These are phyloP conservation scores for Daldinia vernicosa DNA, from an alignment of 495 filamentous ascomycete species.

Conservation along the genomic window DNA sequence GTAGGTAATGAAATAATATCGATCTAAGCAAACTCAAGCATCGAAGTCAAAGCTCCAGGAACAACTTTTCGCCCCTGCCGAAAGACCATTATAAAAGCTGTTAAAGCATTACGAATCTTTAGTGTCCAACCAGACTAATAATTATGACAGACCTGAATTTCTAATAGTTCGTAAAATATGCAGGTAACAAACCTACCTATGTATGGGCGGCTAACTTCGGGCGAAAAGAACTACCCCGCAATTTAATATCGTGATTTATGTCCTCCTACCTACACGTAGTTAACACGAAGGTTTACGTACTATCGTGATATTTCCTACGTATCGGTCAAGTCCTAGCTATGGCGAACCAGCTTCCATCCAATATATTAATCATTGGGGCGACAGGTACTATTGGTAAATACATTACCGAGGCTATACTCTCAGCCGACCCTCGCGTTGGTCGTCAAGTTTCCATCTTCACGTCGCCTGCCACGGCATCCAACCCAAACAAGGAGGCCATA, in stretches of 20 bases:
- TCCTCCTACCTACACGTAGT: background rate
- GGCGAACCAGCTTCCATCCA: conserved; percentile 51
- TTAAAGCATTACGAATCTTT: too few species aligned
- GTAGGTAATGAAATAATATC: too few species aligned
- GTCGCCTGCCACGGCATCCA: conserved; percentile 58
- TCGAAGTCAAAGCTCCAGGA: too few species aligned
- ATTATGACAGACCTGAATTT: background rate
- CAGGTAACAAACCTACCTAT: background rate
- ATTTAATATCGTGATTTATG: background rate
- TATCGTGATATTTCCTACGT: background rate
- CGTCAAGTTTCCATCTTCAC: conserved; percentile 70
- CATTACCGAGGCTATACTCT: conserved; percentile 68
- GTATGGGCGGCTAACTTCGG: background rate
- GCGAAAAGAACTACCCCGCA: conserved; percentile 1
- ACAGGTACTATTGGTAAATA: conserved; percentile 73
- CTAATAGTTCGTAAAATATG: background rate
- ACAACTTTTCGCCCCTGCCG: too few species aligned
- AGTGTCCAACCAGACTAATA: background rate
- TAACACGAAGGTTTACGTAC: background rate
- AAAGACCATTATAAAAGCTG: too few species aligned
- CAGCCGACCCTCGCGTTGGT: conserved; percentile 60
- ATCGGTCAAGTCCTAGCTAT: conserved; percentile 25
- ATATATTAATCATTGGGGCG: conserved; percentile 74
- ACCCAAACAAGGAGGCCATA: conserved; percentile 54
- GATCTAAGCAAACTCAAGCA: too few species aligned